Percentiles rank a stretch among this genome's conserved stretches.
Evolutionary conservation across 345 rosid species (phyloP).

Genomic region (Psidium friedrichsthalianum): DNA sequence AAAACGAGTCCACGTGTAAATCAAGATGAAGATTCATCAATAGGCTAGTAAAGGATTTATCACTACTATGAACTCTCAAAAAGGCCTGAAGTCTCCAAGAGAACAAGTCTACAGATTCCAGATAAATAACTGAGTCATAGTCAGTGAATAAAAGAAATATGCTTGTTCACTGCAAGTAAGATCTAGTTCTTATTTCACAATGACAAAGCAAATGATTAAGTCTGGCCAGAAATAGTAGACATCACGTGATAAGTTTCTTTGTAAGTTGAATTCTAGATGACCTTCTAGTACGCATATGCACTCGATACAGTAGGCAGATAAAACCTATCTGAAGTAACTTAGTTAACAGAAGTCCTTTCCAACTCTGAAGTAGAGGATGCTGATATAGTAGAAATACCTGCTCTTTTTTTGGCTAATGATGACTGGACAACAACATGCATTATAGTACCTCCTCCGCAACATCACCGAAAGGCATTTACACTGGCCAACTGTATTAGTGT

Average conservation of each 20-base stretch:
- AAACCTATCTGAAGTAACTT: not conserved
- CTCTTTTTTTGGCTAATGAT: slow-evolving; percentile 50
- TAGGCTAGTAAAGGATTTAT: not conserved
- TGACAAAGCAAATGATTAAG: not conserved
- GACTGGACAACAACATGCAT: slow-evolving; percentile 96
- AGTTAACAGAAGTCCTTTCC: not conserved
- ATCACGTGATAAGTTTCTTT: not conserved
- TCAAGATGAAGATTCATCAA: not conserved
- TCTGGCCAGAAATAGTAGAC: not conserved
- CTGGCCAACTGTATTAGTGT: slow-evolving; percentile 71
- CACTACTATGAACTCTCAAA: not conserved
- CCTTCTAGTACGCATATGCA: not conserved
- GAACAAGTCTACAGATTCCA: not conserved
- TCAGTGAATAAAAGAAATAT: not conserved
- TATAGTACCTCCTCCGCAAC: slow-evolving; percentile 43
- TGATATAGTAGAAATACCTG: slow-evolving; percentile 27
- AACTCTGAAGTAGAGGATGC: not conserved
- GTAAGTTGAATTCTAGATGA: not conserved
- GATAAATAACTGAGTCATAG: not conserved
- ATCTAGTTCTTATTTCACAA: not conserved
- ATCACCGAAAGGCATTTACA: slow-evolving; percentile 72
- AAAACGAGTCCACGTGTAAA: not conserved
- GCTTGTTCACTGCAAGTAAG: not conserved
- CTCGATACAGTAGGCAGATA: not conserved
- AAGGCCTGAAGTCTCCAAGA: not conserved